Percentiles rank a stretch among this genome's conserved stretches.
These are phyloP conservation scores for Penicillium bialowiezense DNA, from an alignment of 495 filamentous ascomycete genomes.

Conservation along the genomic window DNA sequence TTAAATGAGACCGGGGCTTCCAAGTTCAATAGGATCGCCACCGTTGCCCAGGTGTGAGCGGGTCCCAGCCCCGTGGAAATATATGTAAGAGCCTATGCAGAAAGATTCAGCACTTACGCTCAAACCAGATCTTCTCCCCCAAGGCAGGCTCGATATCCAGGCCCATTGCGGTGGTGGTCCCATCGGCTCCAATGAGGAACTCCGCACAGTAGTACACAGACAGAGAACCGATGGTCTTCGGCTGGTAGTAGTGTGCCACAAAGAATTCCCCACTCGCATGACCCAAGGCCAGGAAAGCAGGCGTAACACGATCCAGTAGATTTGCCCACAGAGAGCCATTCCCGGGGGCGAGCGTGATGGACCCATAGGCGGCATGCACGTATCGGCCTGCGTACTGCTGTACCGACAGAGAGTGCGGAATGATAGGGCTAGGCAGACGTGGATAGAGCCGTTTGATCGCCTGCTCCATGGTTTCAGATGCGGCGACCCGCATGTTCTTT, in stretches of 20 bases:
- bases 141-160: conserved; percentile 2
- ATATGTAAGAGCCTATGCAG: not conserved
- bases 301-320: not conserved
- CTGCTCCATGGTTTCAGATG: not conserved
- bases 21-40: too few species aligned
- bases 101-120: not conserved
- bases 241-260: conserved; percentile 1
- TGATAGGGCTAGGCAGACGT: conserved; percentile 1
- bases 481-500: not conserved
- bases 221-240: not conserved
- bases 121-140: conserved; percentile 8
- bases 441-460: conserved; percentile 13
- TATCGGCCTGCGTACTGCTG: conserved; percentile 9
- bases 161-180: not conserved
- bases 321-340: not conserved
- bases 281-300: not conserved
- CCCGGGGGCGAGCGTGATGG: not conserved
- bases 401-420: conserved; percentile 3
- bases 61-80: too few species aligned
- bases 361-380: conserved; percentile 7
- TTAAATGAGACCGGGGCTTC: too few species aligned
- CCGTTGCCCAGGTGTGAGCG: too few species aligned
- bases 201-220: not conserved
- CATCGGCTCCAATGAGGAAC: not conserved
- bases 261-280: conserved; percentile 10